These are phyloP conservation scores for Euphorbia tirucalli DNA, from an alignment of 345 rosid genomes.

Conservation along the genomic window DNA sequence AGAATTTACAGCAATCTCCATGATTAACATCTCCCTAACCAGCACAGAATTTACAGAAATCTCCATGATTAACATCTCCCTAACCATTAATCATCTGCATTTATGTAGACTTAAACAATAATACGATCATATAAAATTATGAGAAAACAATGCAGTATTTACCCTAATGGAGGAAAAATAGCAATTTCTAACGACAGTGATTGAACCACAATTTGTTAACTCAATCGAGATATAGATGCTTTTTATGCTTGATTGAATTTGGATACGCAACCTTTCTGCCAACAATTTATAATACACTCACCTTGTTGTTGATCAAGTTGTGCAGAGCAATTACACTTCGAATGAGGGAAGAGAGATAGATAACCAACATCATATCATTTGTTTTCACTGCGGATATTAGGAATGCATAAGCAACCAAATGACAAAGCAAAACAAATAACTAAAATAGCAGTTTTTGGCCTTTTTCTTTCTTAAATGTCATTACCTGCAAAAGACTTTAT, in stretches of 20 bases:
- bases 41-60: too few relatives aligned
- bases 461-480: neutral
- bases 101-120: too few relatives aligned
- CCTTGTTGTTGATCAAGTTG: slow-evolving; percentile 96
- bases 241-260: neutral
- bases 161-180: neutral
- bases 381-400: slow-evolving; percentile 63
- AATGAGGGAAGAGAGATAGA: slow-evolving; percentile 72
- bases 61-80: too few relatives aligned
- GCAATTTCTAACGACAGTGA: neutral
- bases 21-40: too few relatives aligned
- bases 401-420: slow-evolving; percentile 9
- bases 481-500: slow-evolving; percentile 84
- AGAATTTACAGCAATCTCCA: too few relatives aligned
- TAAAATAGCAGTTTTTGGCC: neutral
- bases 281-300: slow-evolving; percentile 14
- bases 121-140: too few relatives aligned
- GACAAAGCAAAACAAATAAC: neutral
- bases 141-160: neutral
- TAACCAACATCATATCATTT: slow-evolving; percentile 88
- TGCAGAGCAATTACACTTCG: slow-evolving; percentile 88
- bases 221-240: too few relatives aligned
- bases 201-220: neutral
- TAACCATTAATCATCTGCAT: too few relatives aligned
- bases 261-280: neutral